Evolutionary conservation across 805 yeast species (phyloP).

Genomic region (Starmerella apicola): DNA sequence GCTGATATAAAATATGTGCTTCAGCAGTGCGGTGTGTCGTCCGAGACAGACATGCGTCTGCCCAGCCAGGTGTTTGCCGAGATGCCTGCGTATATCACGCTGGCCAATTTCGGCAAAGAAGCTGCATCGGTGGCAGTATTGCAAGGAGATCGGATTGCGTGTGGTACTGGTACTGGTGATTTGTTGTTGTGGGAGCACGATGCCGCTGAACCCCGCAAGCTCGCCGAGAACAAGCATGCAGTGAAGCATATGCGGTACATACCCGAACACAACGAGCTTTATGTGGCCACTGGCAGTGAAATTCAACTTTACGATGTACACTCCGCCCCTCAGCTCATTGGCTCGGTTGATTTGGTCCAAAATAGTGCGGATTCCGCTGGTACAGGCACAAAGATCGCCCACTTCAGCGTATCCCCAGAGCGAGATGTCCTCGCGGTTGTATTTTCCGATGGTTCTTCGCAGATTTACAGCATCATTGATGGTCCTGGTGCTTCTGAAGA

Average conservation of each 20-base stretch:
- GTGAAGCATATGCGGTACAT: conserved; percentile 6
- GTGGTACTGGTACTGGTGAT: conserved; percentile 19
- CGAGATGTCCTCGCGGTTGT: conserved; percentile 12
- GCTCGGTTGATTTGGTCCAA: not conserved
- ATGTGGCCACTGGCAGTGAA: conserved; percentile 15
- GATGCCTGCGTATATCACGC: conserved; percentile 7
- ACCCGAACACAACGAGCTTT: conserved; percentile 2
- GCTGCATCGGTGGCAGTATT: conserved; percentile 11
- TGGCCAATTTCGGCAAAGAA: conserved; percentile 16
- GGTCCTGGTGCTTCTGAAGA: too few relatives aligned
- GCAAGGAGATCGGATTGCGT: conserved; percentile 5
- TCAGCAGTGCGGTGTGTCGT: conserved; percentile 13
- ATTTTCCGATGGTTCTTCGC: conserved; percentile 8
- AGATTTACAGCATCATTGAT: conserved; percentile 4
- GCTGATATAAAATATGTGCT: conserved; percentile 24
- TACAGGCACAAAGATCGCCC: conserved; percentile 1
- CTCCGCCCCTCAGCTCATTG: conserved; percentile 1
- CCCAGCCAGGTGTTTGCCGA: conserved; percentile 3
- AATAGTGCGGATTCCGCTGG: not conserved
- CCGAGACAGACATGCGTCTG: conserved; percentile 7
- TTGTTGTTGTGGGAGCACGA: conserved; percentile 12
- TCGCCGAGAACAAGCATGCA: conserved; percentile 2
- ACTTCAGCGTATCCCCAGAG: conserved; percentile 7
- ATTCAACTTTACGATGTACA: conserved; percentile 4
- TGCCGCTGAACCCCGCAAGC: not conserved